phyloP scores from a whole-genome alignment of 2,329 filamentous ascomycete species.

The Aureobasidium sp. region DNA sequence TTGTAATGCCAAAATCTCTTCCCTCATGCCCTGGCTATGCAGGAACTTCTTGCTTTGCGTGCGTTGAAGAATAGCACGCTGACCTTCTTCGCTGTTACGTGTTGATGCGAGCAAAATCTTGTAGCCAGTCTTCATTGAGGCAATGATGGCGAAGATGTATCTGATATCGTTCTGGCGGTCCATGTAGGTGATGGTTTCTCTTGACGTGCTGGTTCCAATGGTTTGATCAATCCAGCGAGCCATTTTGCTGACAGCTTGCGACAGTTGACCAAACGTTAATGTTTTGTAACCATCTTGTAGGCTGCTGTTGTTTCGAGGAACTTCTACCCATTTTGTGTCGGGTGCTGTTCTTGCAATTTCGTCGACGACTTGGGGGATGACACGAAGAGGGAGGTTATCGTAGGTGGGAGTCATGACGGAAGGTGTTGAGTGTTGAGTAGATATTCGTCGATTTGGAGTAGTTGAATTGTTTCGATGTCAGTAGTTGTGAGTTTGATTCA shows the following conservation, averaged over 20 bases:
- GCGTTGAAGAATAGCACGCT: slow-evolving; percentile 14
- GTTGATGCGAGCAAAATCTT: slow-evolving; percentile 20
- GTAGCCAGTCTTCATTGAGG: slow-evolving; percentile 23
- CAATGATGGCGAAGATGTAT: slow-evolving; percentile 22
- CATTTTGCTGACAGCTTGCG: slow-evolving; percentile 19
- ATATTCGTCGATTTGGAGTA: too few relatives aligned
- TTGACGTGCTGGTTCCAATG: slow-evolving; percentile 17
- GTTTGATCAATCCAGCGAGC: slow-evolving; percentile 20
- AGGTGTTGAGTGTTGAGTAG: neutral
- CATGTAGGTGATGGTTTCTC: slow-evolving; percentile 22
- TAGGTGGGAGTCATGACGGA: neutral
- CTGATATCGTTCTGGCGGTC: slow-evolving; percentile 22
- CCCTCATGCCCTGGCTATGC: slow-evolving; percentile 10
- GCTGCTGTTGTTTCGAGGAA: slow-evolving; percentile 14
- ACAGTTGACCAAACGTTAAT: slow-evolving; percentile 20
- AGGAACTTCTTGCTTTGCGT: slow-evolving; percentile 18
- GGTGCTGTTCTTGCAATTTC: slow-evolving; percentile 9
- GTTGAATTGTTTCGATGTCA: neutral
- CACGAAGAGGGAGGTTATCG: slow-evolving; percentile 1
- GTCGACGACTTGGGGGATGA: slow-evolving; percentile 7
- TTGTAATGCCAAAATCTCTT: slow-evolving; percentile 13
- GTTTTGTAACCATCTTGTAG: slow-evolving; percentile 21
- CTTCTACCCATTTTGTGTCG: slow-evolving; percentile 9
- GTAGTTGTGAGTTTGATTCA: neutral
- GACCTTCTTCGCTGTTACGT: slow-evolving; percentile 18